Conservation (phyloP, 164 flowering plant genomes). For the Tinospora cordifolia region DNA sequence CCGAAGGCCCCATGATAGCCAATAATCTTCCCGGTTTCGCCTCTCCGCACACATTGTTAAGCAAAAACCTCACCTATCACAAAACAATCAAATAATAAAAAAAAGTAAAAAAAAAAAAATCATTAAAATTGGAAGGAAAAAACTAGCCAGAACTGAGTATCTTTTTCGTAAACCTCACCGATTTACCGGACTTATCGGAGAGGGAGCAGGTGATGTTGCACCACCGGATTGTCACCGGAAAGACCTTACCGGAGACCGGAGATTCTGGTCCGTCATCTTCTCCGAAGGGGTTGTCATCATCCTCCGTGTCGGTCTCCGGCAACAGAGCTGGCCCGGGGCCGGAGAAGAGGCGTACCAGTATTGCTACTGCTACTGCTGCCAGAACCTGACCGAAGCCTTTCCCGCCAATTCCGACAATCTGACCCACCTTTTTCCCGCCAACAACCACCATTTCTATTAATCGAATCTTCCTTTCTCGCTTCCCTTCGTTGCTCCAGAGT, state of each 20-base stretch:
- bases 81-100: background rate
- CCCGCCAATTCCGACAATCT: constrained; percentile 41
- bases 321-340: constrained; percentile 51
- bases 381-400: constrained; percentile 69
- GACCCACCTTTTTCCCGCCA: constrained; percentile 36
- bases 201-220: constrained; percentile 67
- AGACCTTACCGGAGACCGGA: constrained; percentile 35
- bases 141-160: background rate
- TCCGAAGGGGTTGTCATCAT: constrained; percentile 18
- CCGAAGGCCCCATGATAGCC: constrained; percentile 98
- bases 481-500: background rate
- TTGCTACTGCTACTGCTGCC: constrained; percentile 70
- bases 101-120: background rate
- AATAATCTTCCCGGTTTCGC: constrained; percentile 90
- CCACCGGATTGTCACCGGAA: constrained; percentile 77
- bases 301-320: constrained; percentile 35
- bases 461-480: background rate
- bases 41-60: constrained; percentile 76
- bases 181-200: constrained; percentile 60
- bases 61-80: constrained; percentile 72
- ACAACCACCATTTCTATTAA: constrained; percentile 20
- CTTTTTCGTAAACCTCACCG: constrained; percentile 32
- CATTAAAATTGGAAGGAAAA: background rate
- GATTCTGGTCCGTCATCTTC: constrained; percentile 28
- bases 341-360: constrained; percentile 66